Evolutionary conservation across 805 yeast genomes (phyloP).

Genomic region (Metschnikowia similis): DNA sequence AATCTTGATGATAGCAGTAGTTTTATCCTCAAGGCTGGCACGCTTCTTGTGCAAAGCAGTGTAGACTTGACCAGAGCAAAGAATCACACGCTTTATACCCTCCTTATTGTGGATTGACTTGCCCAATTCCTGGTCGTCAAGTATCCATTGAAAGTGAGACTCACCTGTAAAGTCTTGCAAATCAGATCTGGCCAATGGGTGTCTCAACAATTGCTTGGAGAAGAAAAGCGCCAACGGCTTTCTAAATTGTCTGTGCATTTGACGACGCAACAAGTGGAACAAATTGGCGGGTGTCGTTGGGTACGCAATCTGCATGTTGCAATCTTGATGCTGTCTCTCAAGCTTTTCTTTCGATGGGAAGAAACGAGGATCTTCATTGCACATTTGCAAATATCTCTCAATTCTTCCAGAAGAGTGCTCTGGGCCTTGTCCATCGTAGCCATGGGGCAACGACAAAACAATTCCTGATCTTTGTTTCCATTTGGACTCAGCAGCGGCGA

Average conservation of each 20-base stretch:
- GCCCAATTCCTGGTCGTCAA: slow-evolving; percentile 87
- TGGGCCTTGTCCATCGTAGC: slow-evolving; percentile 99
- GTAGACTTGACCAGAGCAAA: slow-evolving; percentile 91
- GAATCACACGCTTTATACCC: slow-evolving; percentile 81
- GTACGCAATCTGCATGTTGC: slow-evolving; percentile 96
- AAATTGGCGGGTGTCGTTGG: slow-evolving; percentile 97
- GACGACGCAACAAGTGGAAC: slow-evolving; percentile 97
- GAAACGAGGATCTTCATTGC: slow-evolving; percentile 91
- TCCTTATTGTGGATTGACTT: slow-evolving; percentile 70
- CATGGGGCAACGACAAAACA: slow-evolving; percentile 94
- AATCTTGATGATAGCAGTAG: slow-evolving; percentile 81
- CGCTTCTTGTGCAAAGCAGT: slow-evolving; percentile 90
- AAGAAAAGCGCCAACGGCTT: slow-evolving; percentile 82
- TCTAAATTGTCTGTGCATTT: slow-evolving; percentile 98
- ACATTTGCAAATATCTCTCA: slow-evolving; percentile 92
- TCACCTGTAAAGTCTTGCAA: slow-evolving; percentile 85
- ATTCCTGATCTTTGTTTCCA: slow-evolving; percentile 99
- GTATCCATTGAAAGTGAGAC: slow-evolving; percentile 90
- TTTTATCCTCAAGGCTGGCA: slow-evolving; percentile 66
- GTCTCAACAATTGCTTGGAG: slow-evolving; percentile 88
- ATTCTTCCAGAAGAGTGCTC: slow-evolving; percentile 98
- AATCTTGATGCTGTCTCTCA: slow-evolving; percentile 97
- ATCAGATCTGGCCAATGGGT: slow-evolving; percentile 86
- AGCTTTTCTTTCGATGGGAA: slow-evolving; percentile 90
- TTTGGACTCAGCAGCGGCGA: slow-evolving; percentile 94